Conservation (phyloP, 2,329 filamentous ascomycete genomes). For the Cephalotrichum gorgonifer region DNA sequence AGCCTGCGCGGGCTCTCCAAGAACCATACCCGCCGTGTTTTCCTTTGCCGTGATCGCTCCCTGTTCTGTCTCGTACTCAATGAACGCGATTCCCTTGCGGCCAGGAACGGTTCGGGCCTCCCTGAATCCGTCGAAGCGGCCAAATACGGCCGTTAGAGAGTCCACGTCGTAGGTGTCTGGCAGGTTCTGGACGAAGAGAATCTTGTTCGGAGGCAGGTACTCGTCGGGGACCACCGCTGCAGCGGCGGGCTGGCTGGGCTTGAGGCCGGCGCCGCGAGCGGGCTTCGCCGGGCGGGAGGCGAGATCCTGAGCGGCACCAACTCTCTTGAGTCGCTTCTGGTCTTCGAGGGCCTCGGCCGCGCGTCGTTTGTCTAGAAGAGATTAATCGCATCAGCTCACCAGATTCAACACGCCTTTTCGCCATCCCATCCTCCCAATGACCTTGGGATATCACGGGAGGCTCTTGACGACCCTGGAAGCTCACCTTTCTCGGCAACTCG, state of each 20-base stretch:
- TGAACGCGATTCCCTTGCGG: constrained; percentile 81
- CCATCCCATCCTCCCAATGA: not conserved
- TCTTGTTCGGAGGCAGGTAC: constrained; percentile 95
- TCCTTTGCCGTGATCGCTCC: constrained; percentile 92
- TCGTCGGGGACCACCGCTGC: constrained; percentile 85
- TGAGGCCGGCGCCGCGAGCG: constrained; percentile 57
- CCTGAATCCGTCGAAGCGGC: constrained; percentile 84
- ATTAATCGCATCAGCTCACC: not conserved
- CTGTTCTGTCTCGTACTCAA: constrained; percentile 86
- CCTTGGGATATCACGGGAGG: not conserved
- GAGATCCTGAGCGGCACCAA: constrained; percentile 32
- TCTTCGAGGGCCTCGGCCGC: constrained; percentile 71
- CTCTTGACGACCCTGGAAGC: constrained; percentile 8
- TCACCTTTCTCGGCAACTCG: constrained; percentile 83
- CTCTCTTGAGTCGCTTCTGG: constrained; percentile 64
- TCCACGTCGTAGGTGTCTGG: constrained; percentile 81
- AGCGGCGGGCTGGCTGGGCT: constrained; percentile 58
- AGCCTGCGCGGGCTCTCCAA: constrained; percentile 53
- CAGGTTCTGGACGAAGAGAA: constrained; percentile 85
- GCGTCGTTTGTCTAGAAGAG: constrained; percentile 10
- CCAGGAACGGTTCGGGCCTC: constrained; percentile 86
- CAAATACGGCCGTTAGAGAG: constrained; percentile 68
- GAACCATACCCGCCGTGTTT: constrained; percentile 72
- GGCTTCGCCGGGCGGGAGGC: constrained; percentile 49
- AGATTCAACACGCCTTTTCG: too few species aligned